These are phyloP conservation scores for Aureobasidium lini DNA, from an alignment of 2,329 filamentous ascomycete species.

Conservation along the genomic window DNA sequence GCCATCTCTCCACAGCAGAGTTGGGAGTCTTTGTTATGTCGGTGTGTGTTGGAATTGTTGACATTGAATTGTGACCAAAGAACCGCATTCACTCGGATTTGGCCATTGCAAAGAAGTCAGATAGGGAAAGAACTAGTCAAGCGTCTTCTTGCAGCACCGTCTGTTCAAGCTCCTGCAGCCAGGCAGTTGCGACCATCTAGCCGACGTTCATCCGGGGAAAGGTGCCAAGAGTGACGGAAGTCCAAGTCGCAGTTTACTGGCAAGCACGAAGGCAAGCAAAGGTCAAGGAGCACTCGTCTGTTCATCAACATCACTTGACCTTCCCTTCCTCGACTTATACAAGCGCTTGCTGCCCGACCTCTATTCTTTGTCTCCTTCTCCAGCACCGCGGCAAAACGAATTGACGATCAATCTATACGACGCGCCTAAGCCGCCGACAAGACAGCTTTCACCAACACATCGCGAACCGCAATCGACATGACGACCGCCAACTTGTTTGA, in stretches of 20 bases:
- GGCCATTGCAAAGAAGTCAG: too few species aligned
- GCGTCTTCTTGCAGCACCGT: neutral
- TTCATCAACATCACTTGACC: neutral
- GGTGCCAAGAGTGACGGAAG: slow-evolving; percentile 7
- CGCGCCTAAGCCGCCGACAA: neutral
- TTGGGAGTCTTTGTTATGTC: neutral
- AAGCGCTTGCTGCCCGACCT: neutral
- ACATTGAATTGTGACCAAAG: neutral
- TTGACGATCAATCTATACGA: neutral
- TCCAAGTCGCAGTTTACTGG: slow-evolving; percentile 5
- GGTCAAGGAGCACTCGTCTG: neutral
- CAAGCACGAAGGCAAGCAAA: neutral
- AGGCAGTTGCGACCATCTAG: neutral
- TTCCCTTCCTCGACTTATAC: neutral
- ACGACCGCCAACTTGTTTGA: slow-evolving; percentile 58
- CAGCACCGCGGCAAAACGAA: neutral
- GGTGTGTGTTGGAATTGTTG: neutral
- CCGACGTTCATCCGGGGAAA: neutral
- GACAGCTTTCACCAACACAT: slow-evolving; percentile 5
- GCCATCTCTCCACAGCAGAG: neutral
- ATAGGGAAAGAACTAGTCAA: neutral
- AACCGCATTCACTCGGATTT: too few species aligned
- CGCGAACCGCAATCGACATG: slow-evolving; percentile 12
- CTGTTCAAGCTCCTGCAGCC: neutral
- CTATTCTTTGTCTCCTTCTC: neutral